Evolutionary conservation across 805 yeast species (phyloP), one percentile per base, ranked within the genome.

Genomic region (Geotrichum ghanense): DNA sequence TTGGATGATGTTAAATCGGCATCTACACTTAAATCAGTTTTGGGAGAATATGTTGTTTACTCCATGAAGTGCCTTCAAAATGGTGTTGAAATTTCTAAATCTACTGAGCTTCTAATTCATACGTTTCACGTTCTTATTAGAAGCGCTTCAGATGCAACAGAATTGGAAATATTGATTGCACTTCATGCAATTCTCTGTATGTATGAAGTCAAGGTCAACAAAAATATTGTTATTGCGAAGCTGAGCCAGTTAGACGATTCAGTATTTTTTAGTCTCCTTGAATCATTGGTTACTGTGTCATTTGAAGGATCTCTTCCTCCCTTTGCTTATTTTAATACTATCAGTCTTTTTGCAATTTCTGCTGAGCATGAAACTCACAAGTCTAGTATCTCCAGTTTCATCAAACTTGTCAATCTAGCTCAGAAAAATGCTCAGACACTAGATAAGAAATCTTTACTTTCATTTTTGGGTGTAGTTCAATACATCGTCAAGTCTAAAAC

Each of bases 401-500:
- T 31, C 5, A 31, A 31, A 19, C 16, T 31, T 6, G 14, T 31
- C 17, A 6, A 16, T 16, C 5, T 31, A n/a, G 16, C 37, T 31
- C 17, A 10, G 14, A 31, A n/a, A 5, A n/a, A 31, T 10, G 37
- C 19, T 4, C 12, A n/a, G 14, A 31, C 10, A 10, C 14, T 31
- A 19, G 37, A 31, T 31, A n/a, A 16, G 19, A 31, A 31, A 12
- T 31, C 37, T 6, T n/a, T 31, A 12, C 12, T 31, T 6, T 16
- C 37, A 6, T 31, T 31, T 31, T 6, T 31, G 19, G 16, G 14
- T 12, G 12, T 31, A n/a, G 14, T 31, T 12, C 19, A 31, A n/a
- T 31, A 10, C 19, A 12, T 31, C 6, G 60, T 82, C 16, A 62
- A 73, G 7, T 74, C 75, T 4, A 71, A 73, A 46, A 53, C 74